Evolutionary conservation across 2,329 filamentous ascomycete species (phyloP), one percentile per base, ranked within the genome.

Genomic region (Myriangium duriaei): DNA sequence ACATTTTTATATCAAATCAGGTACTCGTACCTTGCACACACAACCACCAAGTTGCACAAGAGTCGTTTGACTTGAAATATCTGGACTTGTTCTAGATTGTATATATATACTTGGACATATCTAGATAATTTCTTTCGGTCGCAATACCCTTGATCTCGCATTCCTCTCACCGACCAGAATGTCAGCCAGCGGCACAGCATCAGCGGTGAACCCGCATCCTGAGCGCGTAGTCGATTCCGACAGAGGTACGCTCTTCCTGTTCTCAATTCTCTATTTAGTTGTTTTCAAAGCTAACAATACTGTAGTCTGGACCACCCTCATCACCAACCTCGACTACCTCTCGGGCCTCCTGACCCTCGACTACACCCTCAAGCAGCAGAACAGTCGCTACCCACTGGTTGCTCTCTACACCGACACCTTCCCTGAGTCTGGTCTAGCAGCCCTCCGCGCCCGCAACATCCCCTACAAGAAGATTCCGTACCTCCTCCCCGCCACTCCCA

Each of bases 241-340:
- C 45, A 45, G 42, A 28, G 36, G 36, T 39, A 29, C 24, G 30
- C n/a, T n/a, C n/a, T n/a, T n/a, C n/a, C n/a, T n/a, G n/a, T n/a
- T n/a, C n/a, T n/a, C n/a, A n/a, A n/a, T n/a, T n/a, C n/a, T n/a
- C n/a, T n/a, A n/a, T n/a, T n/a, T n/a, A n/a, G n/a, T n/a, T n/a
- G n/a, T n/a, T n/a, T n/a, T n/a, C n/a, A n/a, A n/a, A n/a, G n/a
- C n/a, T n/a, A n/a, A n/a, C n/a, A n/a, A n/a, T n/a, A n/a, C 26
- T 30, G 14, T 17, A 39, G 84, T 91, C 55, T 94, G 84, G 84
- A 84, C 82, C 17, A 82, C 79, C 9, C 70, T 93, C 48, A 86
- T 94, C 55, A 93, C 85, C 42, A 92, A 91, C 62, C 76, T 74
- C 34, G 69, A 71, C 50, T 93, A 93, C 60, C 76, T 93, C 43